A percentile compares a stretch with the other conserved stretches of the same genome.
phyloP scores from a whole-genome alignment of 345 rosid genomes.

The Combretum micranthum region DNA sequence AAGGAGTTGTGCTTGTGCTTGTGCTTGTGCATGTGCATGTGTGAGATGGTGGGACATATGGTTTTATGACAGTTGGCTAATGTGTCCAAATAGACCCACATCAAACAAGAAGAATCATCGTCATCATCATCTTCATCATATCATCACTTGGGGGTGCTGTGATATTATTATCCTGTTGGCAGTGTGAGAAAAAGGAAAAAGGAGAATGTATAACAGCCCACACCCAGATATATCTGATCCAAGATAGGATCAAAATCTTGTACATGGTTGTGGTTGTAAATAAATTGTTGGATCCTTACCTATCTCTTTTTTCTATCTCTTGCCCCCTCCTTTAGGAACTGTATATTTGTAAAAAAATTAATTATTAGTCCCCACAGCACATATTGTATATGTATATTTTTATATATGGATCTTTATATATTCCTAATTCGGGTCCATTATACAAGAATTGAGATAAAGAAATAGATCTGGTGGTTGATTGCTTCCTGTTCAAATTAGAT shows the following conservation, averaged over 20 bases:
- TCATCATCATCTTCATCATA: too few species aligned
- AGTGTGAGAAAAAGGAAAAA: conserved; percentile 11
- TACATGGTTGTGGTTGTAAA: conserved; percentile 18
- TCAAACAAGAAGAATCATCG: conserved; percentile 11
- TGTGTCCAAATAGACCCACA: conserved; percentile 30
- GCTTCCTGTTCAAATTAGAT: too few species aligned
- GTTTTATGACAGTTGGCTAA: conserved; percentile 33
- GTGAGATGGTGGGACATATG: conserved; percentile 32
- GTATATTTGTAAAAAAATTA: not conserved
- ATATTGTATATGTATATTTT: too few species aligned
- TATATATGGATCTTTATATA: not conserved
- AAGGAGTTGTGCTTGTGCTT: not conserved
- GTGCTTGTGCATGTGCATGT: conserved; percentile 23
- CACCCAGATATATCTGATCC: conserved; percentile 31
- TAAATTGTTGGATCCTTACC: conserved; percentile 14
- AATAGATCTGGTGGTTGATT: too few species aligned
- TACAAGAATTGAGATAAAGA: too few species aligned
- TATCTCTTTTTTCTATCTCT: too few species aligned
- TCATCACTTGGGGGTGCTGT: conserved; percentile 23
- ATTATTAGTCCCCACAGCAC: not conserved
- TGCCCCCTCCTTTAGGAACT: too few species aligned
- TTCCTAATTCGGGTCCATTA: too few species aligned
- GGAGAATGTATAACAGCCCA: conserved; percentile 8
- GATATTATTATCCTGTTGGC: conserved; percentile 39
- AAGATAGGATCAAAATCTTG: conserved; percentile 15